Conservation (phyloP, 768 basidiomycete species). For the Coprinopsis sp. region DNA sequence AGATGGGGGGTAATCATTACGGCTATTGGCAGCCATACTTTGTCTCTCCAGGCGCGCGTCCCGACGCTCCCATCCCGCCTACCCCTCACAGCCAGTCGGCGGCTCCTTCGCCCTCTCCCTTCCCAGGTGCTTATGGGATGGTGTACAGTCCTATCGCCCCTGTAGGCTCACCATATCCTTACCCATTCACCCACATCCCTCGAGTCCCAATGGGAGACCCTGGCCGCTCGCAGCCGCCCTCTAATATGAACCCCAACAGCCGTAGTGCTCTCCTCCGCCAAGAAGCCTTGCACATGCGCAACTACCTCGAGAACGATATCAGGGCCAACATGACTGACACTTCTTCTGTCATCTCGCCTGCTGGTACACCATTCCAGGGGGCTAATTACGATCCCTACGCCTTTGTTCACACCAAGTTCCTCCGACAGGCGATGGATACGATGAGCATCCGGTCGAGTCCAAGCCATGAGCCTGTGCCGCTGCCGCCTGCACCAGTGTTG, state of each 20-base stretch:
- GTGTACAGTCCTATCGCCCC: constrained; percentile 51
- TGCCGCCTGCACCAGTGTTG: constrained; percentile 49
- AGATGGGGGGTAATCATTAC: constrained; percentile 46
- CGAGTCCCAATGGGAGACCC: constrained; percentile 33
- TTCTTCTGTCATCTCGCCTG: constrained; percentile 73
- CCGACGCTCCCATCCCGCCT: constrained; percentile 73
- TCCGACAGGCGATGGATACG: constrained; percentile 40
- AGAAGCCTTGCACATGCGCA: constrained; percentile 71
- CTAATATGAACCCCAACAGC: constrained; percentile 26
- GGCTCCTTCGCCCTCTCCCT: constrained; percentile 68
- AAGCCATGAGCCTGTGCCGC: constrained; percentile 57
- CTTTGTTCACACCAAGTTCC: constrained; percentile 55
- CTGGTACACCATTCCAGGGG: constrained; percentile 67
- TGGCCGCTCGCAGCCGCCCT: constrained; percentile 10
- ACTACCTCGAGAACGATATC: constrained; percentile 67
- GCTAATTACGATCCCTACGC: constrained; percentile 68
- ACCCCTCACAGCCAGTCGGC: constrained; percentile 74
- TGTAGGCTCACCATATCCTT: constrained; percentile 75
- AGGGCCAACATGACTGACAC: constrained; percentile 59
- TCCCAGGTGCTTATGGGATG: constrained; percentile 38
- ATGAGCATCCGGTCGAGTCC: constrained; percentile 71
- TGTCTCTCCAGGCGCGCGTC: constrained; percentile 56
- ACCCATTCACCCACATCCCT: constrained; percentile 70
- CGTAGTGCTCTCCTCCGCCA: constrained; percentile 55
- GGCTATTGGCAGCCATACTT: constrained; percentile 58